phyloP scores from a whole-genome alignment of 2,329 filamentous ascomycete species.

The Arachnopeziza araneosa region DNA sequence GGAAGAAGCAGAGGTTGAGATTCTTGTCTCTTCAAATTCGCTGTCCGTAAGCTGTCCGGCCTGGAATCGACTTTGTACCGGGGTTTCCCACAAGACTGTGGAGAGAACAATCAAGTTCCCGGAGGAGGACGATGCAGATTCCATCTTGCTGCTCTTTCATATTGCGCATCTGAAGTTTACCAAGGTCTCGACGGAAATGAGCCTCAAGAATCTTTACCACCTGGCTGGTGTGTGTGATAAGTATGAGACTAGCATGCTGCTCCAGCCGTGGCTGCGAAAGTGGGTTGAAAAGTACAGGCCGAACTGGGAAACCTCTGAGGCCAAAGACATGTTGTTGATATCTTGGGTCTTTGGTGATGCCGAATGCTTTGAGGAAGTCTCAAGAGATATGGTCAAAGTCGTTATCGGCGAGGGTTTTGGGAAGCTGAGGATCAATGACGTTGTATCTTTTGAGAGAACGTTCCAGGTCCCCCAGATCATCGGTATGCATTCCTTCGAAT shows the following conservation, averaged over 20 bases:
- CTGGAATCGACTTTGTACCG: not conserved
- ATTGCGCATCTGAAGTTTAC: not conserved
- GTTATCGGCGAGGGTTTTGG: not conserved
- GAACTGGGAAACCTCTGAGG: not conserved
- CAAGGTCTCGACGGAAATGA: not conserved
- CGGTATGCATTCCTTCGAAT: not conserved
- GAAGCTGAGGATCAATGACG: not conserved
- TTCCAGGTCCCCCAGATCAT: not conserved
- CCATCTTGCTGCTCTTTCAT: not conserved
- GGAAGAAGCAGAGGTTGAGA: not conserved
- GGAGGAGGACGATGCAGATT: not conserved
- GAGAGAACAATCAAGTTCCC: not conserved
- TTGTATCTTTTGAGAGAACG: not conserved
- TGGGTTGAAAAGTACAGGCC: not conserved
- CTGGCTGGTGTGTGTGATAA: not conserved
- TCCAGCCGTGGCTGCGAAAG: not conserved
- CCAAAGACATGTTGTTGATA: not conserved
- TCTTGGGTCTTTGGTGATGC: not conserved
- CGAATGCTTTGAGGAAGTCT: not conserved
- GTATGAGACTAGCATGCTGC: not conserved
- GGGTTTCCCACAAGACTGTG: not conserved
- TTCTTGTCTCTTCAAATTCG: not conserved
- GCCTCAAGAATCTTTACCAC: not conserved
- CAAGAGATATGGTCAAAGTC: not conserved
- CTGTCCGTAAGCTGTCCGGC: not conserved